Evolutionary conservation across 345 rosid species (phyloP), one percentile per base, ranked within the genome.

Genomic region (Populus simonii): DNA sequence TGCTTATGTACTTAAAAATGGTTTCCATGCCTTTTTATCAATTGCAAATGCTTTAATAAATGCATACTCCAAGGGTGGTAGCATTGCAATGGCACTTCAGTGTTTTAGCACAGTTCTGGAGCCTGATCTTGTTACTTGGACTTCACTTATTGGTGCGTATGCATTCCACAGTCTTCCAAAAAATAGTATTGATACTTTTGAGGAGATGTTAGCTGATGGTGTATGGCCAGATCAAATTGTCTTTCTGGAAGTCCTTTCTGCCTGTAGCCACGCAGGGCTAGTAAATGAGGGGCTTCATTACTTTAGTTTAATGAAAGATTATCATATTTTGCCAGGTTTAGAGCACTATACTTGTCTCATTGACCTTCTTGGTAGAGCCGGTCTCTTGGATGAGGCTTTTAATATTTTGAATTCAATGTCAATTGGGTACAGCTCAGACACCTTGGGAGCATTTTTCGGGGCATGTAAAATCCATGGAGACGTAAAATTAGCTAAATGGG

Each of bases 281-380:
- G 85, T 94, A 49, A 80, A 74, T 72, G 90, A 88, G 74, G 97
- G 96, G 80, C 72, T 91, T 69, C 79, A 67, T 79, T 92, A 78
- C 85, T 90, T 92, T 65, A 86, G 80, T 74, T 78, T 74, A 75
- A 92, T 94, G 97, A 76, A 53, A 12, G 73, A 66, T 36, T 92
- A 86, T 80, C 84, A 36, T 57, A 80, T 91, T 69, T 13, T 66
- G 65, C 92, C 92, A 10, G 89, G 87, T 73, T 75, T 82, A 75
- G 91, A 87, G 82, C 98, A 92, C 80, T 91, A 86, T 57, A 81
- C 88, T 20, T 91, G 92, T 79, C 84, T 93, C 27, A 68, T 89
- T 29, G 92, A 91, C 83, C 89, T 92, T 81, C 89, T 91, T 43
- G 90, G 92, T 79, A 89, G 92, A 79, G 89, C 90, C 61, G 94